Base-by-base conservation (phyloP, 345 rosid genomes). In the Gossypium mustelinum region DNA sequence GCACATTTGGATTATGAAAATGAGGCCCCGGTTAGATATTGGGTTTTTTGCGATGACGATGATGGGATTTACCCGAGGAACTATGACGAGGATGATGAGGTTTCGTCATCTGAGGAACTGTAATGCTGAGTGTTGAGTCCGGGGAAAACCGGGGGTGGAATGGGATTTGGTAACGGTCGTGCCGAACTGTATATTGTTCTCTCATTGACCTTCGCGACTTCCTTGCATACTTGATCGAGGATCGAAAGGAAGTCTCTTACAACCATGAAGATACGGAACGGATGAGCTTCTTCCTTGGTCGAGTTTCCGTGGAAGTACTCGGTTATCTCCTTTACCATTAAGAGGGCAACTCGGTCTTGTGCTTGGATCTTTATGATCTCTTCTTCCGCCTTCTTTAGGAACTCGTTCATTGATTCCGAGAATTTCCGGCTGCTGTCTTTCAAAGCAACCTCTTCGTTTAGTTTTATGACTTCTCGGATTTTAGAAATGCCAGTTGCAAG, bases 181-280 rank as follows among this genome's bases (percentile, higher is more conserved):
- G 77, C 89, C 4, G 93, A 85, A 62, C 94, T 87, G 51, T 77
- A 89, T 67, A 93, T 84, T 3, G 88, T 93, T 73, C 97, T 83
- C 80, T 95, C 98, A 20, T 93, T 92, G 72, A 90, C 82, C 85
- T 86, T 91, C 13, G 97, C 94, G 67, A 92, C 97, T 82, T 96
- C 98, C 85, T 85, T 96, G 82, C 99, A 96, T 3, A 92, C 99
- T 70, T 82, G 91, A 79, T 96, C 99, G 4, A 96, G 99, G 76
- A 84, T 78, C 22, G 89, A 79, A 62, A 96, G 90, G 76, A 96
- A 93, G 85, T 91, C 97, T 82, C 92, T 89, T 27, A 93, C 99
- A 39, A 93, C 93, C 68, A 82, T 72, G 73, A 96, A 93, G 9
- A 92, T 91, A 27, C 97, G 84, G 77, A 85, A 88, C 0, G 88